Conservation (phyloP, 1,284 basidiomycete species). For the Rhodotorula glutinis region DNA sequence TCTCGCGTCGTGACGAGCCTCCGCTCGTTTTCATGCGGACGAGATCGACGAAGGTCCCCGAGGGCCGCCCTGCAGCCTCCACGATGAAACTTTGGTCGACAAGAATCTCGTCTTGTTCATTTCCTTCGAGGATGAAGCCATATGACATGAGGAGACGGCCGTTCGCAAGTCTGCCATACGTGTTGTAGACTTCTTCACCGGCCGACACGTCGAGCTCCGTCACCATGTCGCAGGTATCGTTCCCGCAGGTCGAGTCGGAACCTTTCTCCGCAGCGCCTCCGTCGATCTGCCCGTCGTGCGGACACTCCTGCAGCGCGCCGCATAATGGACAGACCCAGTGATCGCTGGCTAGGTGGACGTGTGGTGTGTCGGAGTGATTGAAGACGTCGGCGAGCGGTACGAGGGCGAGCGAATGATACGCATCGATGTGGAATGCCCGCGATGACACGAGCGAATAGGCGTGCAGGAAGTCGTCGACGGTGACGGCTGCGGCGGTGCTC, state of each 20-base stretch:
- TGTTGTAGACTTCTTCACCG: slow-evolving; percentile 72
- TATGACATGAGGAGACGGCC: slow-evolving; percentile 68
- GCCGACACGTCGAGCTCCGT: slow-evolving; percentile 42
- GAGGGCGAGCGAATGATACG: slow-evolving; percentile 76
- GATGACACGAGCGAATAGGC: slow-evolving; percentile 80
- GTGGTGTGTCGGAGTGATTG: slow-evolving; percentile 67
- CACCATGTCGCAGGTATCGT: slow-evolving; percentile 48
- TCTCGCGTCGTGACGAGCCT: not conserved
- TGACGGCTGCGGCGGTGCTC: slow-evolving; percentile 6
- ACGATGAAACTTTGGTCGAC: not conserved
- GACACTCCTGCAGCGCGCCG: slow-evolving; percentile 68
- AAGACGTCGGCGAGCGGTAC: slow-evolving; percentile 86
- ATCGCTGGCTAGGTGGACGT: slow-evolving; percentile 71
- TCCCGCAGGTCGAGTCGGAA: slow-evolving; percentile 10
- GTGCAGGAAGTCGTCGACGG: slow-evolving; percentile 60
- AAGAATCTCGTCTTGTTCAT: slow-evolving; percentile 18
- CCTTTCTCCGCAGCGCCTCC: not conserved
- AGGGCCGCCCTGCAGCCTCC: not conserved
- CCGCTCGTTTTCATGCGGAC: too few species aligned
- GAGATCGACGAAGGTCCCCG: too few species aligned
- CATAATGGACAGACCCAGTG: slow-evolving; percentile 74
- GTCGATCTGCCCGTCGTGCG: slow-evolving; percentile 58
- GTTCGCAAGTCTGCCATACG: slow-evolving; percentile 66
- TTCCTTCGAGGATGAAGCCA: slow-evolving; percentile 59
- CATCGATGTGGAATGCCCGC: slow-evolving; percentile 79